Base-by-base conservation (phyloP, 106 monocot species). In the Vanilla planifolia region DNA sequence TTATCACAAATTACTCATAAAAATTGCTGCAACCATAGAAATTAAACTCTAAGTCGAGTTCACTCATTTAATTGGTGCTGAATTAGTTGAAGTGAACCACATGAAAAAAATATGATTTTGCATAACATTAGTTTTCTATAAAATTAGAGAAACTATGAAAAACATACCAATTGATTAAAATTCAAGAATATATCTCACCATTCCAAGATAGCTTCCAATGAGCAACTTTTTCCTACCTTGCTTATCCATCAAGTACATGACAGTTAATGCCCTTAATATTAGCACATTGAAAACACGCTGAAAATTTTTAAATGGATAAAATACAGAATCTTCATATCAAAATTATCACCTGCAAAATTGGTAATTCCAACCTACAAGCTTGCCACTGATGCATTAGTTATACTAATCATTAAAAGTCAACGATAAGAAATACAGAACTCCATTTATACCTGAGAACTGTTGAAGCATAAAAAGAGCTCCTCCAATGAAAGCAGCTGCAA, bases 361-460 rank as follows among this genome's bases (percentile, higher is more conserved):
- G 87, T 88, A 52, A 92, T 67, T 67, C 92, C 92, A 48, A 92
- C 81, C 75, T 73, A 81, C 65, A 92, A 74, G 65, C 92, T 92
- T 48, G 88, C 92, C 46, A 92, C 71, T 56, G 84, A 72, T 65
- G 84, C 60, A 59, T 64, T 84, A 27, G 69, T 73, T 17, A 92
- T 73, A 22, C 92, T 88, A 13, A 74, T 92, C 92, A 67, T 78
- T 62, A 63, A 92, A 92, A 40, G 92, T 92, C 60, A 92, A 70
- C 27, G 88, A 92, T 14, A 88, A 92, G 52, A 88, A 92, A 73
- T 92, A 92, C 33, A 92, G 83, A 61, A 92, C 84, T 23, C 88
- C 92, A 81, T 92, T 92, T 80, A 92, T 88, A 65, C 92, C 92
- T 66, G 92, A 69, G 71, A 92, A 84, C 41, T 92, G 92, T 73